Base-by-base conservation (phyloP, 805 yeast genomes). In the Yamadazyma laniorum region DNA sequence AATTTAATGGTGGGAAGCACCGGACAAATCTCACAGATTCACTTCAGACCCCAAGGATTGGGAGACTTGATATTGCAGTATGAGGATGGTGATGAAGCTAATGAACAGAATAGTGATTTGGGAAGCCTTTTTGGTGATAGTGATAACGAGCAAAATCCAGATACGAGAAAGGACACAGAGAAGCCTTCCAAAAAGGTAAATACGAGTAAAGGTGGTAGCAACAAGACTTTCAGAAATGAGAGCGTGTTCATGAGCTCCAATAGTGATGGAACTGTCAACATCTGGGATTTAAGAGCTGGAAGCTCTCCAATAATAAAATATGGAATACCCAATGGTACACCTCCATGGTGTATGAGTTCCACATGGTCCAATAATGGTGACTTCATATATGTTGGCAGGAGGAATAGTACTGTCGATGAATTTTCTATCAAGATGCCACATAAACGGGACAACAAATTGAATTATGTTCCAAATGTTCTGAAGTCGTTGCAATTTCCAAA, bases 261-360 rank as follows among this genome's bases (percentile, higher is more conserved):
- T 6, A 79, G 89, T 37, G 93, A 90, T 56, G 99, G 99, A 4
- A 69, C 80, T 0, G 58, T 90, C 2, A 78, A 77, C 43, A 60
- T 93, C 4, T 90, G 96, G 96, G 99, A 93, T 58, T 62, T 74
- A 4, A 72, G 99, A 41, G 57, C 64, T 1, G 43, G 45, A 11
- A 14, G 14, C 11, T 32, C 43, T 14, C 63, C 70, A 3, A 80
- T 72, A 0, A 54, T 80, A 13, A 70, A 69, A 26, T 56, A 80
- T 11, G 72, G 74, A 0, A 74, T 81, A 1, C 81, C 87, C 1
- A 64, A 73, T 7, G 78, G 77, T 1, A 74, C 83, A 0, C 96
- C 98, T 0, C 98, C 98, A 0, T 93, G 98, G 98, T 84, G 95
- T 59, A 80, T 84, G 74, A 76, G 87, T 6, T 78, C 96, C 0